Evolutionary conservation across 2,329 filamentous ascomycete species (phyloP), one percentile per base, ranked within the genome.

Genomic region (Trichoderma asperellum): DNA sequence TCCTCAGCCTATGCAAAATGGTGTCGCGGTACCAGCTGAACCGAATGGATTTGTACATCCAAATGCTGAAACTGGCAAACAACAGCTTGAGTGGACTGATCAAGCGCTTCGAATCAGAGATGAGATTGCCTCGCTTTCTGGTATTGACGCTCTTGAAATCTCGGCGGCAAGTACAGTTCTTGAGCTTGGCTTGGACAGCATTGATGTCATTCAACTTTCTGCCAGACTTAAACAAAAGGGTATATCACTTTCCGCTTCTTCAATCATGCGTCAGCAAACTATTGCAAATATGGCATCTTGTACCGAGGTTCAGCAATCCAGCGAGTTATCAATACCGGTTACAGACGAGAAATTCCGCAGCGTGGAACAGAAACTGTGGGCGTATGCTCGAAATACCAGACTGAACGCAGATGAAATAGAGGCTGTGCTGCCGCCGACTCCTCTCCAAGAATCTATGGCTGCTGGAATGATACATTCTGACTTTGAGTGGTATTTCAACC

Each of bases 171-270:
- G 88, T 0, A 91, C 91, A 0, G 87, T 97, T 12, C 89, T 96
- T 49, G 89, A 95, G 73, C 85, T 97, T 37, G 94, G 94, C 0
- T 85, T 97, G 7, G 95, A 97, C 81, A 97, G 94, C 75, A 96
- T 97, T 69, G 94, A 97, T 78, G 87, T 91, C 1, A 95, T 97
- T 77, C 96, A 93, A 74, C 81, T 97, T 0, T 91, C 92, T 0
- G 89, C 93, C 0, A 86, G 89, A 65, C 83, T 97, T 2, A 91
- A 87, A 72, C 86, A 85, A 56, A 79, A 80, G 5, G 86, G 85
- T 0, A 81, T 96, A 24, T 76, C 81, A 0, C 77, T 97, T 12
- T 82, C 90, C 0, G 88, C 94, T n/a, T 92, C 92, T 73, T 83
- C 85, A n/a, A 89, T 97, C 27, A 91, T 97, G 85, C 89, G 87